Percentiles rank a stretch among this genome's conserved stretches.
Conservation (phyloP, 495 filamentous ascomycete genomes). For the Immersiella caudata region DNA sequence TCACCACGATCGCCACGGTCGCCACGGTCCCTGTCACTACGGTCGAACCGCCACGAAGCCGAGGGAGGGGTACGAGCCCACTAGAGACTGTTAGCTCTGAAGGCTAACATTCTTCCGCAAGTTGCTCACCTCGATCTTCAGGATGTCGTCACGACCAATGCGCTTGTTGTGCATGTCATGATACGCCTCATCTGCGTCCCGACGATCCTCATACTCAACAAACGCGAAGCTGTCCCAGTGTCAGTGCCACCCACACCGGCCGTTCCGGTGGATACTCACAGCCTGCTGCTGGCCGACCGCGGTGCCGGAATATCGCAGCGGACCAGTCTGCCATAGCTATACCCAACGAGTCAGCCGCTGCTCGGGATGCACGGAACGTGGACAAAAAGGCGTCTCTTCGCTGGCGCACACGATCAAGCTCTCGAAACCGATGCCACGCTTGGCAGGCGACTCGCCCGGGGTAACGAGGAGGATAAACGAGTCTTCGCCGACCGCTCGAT, state of each 20-base stretch:
- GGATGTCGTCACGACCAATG: constrained; percentile 88
- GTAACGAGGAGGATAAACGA: constrained; percentile 34
- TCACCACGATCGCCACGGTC: constrained; percentile 21
- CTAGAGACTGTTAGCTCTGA: constrained; percentile 50
- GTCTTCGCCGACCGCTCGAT: constrained; percentile 61
- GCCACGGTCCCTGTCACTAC: constrained; percentile 56
- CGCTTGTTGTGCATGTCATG: constrained; percentile 99
- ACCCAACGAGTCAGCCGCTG: constrained; percentile 43
- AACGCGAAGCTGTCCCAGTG: constrained; percentile 79
- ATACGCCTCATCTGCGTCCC: constrained; percentile 98
- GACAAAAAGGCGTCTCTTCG: constrained; percentile 24
- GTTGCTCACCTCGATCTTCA: constrained; percentile 91
- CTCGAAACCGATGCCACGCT: constrained; percentile 34
- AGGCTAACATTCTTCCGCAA: constrained; percentile 5
- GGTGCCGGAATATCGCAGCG: constrained; percentile 98
- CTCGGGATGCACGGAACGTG: constrained; percentile 28
- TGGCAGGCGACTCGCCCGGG: constrained; percentile 43
- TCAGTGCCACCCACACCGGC: neutral
- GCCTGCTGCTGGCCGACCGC: constrained; percentile 84
- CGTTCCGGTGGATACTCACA: constrained; percentile 65
- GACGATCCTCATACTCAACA: constrained; percentile 98
- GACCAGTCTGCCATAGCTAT: constrained; percentile 95
- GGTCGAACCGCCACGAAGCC: constrained; percentile 97
- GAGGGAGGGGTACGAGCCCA: constrained; percentile 99
- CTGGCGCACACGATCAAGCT: constrained; percentile 34